Evolutionary conservation across 768 basidiomycete genomes (phyloP).

Genomic region (Tylopilus plumbeoviolaceoides): DNA sequence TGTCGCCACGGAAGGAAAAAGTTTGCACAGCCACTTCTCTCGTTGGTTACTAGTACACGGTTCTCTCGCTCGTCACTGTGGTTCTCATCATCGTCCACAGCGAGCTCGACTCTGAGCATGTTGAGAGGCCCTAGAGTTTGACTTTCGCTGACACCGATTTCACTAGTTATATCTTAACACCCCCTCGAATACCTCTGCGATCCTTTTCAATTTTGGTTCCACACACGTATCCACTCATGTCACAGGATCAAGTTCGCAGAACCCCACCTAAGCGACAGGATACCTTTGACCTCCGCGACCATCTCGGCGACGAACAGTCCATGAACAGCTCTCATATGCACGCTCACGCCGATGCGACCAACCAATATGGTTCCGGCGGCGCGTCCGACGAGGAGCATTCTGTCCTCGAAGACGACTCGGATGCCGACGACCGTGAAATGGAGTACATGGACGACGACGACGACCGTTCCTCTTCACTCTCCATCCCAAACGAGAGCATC

Average conservation of each 20-base stretch:
- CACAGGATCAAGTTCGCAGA: constrained; percentile 25
- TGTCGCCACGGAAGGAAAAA: not conserved
- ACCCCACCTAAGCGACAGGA: constrained; percentile 43
- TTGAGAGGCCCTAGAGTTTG: not conserved
- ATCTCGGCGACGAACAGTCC: constrained; percentile 50
- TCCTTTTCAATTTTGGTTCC: constrained; percentile 2
- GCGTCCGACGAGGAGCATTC: constrained; percentile 77
- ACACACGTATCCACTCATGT: constrained; percentile 14
- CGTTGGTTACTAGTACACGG: not conserved
- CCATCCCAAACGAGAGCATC: constrained; percentile 87
- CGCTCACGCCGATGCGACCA: constrained; percentile 45
- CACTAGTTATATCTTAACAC: not conserved
- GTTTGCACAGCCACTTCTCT: constrained; percentile 17
- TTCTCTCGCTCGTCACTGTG: not conserved
- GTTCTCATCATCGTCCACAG: constrained; percentile 7
- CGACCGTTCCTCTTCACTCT: constrained; percentile 76
- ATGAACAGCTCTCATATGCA: constrained; percentile 43
- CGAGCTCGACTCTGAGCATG: constrained; percentile 21
- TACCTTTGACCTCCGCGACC: constrained; percentile 69
- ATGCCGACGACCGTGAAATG: constrained; percentile 61
- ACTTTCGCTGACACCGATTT: not conserved
- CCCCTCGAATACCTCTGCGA: not conserved
- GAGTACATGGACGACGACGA: constrained; percentile 73
- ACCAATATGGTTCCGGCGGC: constrained; percentile 30
- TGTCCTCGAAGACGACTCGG: constrained; percentile 81